These are phyloP conservation scores for Globisporangium camurandrum DNA, from an alignment of 352 stramenopile genomes.

Conservation along the genomic window DNA sequence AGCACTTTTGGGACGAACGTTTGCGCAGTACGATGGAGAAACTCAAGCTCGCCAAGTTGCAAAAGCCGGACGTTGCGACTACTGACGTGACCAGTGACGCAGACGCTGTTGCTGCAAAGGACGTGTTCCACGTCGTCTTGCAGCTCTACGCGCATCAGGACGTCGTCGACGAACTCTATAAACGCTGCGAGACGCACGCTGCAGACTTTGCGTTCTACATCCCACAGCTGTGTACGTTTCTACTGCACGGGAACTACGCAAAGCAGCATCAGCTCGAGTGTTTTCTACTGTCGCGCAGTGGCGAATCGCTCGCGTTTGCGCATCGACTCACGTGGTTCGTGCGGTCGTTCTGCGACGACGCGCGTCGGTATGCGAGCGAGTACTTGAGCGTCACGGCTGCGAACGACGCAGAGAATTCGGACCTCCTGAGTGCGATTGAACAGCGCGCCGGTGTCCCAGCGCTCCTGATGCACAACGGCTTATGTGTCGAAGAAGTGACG, in stretches of 20 bases:
- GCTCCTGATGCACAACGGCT: slow-evolving; percentile 65
- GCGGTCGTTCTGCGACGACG: slow-evolving; percentile 74
- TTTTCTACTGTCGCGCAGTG: slow-evolving; percentile 79
- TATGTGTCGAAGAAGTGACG: slow-evolving; percentile 62
- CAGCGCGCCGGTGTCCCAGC: slow-evolving; percentile 57
- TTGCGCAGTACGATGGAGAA: slow-evolving; percentile 53
- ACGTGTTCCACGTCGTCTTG: slow-evolving; percentile 69
- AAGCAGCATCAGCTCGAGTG: slow-evolving; percentile 82
- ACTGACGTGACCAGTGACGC: slow-evolving; percentile 4
- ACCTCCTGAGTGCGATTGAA: slow-evolving; percentile 59
- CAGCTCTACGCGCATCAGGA: slow-evolving; percentile 81
- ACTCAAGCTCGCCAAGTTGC: slow-evolving; percentile 21
- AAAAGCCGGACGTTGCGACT: background rate
- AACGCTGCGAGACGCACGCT: slow-evolving; percentile 51
- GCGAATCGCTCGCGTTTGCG: slow-evolving; percentile 76
- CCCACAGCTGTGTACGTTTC: slow-evolving; percentile 81
- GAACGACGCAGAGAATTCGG: slow-evolving; percentile 48
- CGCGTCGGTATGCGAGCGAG: slow-evolving; percentile 58
- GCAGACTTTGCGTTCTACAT: slow-evolving; percentile 87
- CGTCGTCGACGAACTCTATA: slow-evolving; percentile 71
- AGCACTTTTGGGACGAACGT: slow-evolving; percentile 75
- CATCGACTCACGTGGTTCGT: slow-evolving; percentile 85
- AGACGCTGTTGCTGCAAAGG: slow-evolving; percentile 12
- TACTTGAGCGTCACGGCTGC: slow-evolving; percentile 62
- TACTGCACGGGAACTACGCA: slow-evolving; percentile 77